These are phyloP conservation scores for Baeospora myosura DNA, from an alignment of 1,284 basidiomycete species.

Conservation along the genomic window DNA sequence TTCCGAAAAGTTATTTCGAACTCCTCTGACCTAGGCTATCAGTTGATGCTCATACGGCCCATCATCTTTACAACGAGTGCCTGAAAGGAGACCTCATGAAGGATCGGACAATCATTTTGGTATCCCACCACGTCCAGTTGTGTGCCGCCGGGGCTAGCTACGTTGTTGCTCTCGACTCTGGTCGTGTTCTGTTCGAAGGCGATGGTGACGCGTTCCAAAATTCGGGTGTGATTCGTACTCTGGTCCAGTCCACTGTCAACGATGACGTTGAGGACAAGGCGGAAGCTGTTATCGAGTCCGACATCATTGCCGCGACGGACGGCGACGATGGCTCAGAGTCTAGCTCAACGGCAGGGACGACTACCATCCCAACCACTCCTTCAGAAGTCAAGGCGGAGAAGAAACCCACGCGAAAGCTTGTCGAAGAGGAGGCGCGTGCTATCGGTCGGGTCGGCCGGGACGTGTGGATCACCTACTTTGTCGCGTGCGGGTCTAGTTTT, in stretches of 20 bases:
- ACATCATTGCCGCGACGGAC: conserved; percentile 17
- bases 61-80: conserved; percentile 78
- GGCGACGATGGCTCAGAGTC: conserved; percentile 38
- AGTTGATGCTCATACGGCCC: conserved; percentile 85
- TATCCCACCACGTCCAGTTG: conserved; percentile 86
- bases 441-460: conserved; percentile 73
- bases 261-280: conserved; percentile 38
- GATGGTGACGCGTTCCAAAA: conserved; percentile 57
- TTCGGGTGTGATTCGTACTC: conserved; percentile 57
- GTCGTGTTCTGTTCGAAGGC: conserved; percentile 74
- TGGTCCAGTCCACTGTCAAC: conserved; percentile 57
- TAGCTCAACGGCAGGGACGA: conserved; percentile 32
- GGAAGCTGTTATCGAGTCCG: conserved; percentile 26
- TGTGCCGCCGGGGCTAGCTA: conserved; percentile 65
- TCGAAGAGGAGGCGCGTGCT: conserved; percentile 87
- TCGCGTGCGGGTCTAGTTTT: conserved; percentile 53
- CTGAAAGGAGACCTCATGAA: conserved; percentile 78
- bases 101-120: conserved; percentile 76
- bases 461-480: conserved; percentile 79
- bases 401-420: conserved; percentile 74
- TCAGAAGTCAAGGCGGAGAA: conserved; percentile 42
- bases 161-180: conserved; percentile 81
- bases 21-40: conserved; percentile 9
- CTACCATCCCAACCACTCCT: conserved; percentile 26
- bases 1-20: conserved; percentile 4